Evolutionary conservation across 1,139 yeast species (phyloP), one percentile per base, ranked within the genome.

Genomic region (Zygoascus sp.): DNA sequence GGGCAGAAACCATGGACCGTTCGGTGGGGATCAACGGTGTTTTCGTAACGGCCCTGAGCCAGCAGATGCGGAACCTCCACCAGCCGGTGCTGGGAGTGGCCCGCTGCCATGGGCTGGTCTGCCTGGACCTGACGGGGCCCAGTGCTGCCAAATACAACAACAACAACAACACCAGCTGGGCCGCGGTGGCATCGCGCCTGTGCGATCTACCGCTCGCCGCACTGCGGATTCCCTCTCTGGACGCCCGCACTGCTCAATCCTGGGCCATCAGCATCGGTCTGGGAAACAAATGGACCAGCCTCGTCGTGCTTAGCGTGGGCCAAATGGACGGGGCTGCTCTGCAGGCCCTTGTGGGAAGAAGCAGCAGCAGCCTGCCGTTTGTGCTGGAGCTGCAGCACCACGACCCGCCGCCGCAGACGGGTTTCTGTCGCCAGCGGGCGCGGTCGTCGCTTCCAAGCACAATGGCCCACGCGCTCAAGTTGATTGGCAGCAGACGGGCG

Each of bases 231-330:
- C 22, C 23, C 13, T 19, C 22, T 13, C 19, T 40, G n/a, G 43
- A 40, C 36, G 37, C 34, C 30, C 28, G 23, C 27, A 21, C 25
- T 10, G 37, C 43, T n/a, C 30, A 15, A 10, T 30, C 13, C 17
- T 40, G 43, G 43, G 23, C 34, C 15, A 17, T 25, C 23, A 20
- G 37, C 17, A 11, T 40, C 22, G n/a, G 30, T 13, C 20, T 30
- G 23, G 43, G 43, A 6, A 17, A 30, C 7, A 40, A 40, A 17
- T 40, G 43, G 43, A 23, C 23, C 13, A 19, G 17, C 20, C 36
- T 40, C 19, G 20, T 13, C 20, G 13, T 40, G 21, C 43, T 40
- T 20, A 32, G 43, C 19, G 32, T 40, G 17, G 25, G n/a, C 28
- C 9, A 25, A 2, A 9, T n/a, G 43, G 28, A n/a, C 9, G 19